Evolutionary conservation across 176 grass and related monocot species (phyloP), one percentile per base, ranked within the genome.

Genomic region (Triticum timopheevii): DNA sequence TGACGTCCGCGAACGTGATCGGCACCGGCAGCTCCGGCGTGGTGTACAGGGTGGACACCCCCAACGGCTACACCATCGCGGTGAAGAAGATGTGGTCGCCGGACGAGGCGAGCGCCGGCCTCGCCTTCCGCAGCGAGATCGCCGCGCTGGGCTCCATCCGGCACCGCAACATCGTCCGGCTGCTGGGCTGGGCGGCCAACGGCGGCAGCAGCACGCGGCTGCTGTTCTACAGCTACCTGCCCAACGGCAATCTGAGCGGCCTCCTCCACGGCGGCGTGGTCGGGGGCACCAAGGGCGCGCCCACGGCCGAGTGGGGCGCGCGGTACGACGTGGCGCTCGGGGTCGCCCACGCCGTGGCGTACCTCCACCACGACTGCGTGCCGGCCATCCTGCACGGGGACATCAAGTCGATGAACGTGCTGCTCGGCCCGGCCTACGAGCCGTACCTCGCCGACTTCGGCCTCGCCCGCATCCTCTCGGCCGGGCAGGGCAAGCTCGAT

Each of bases 361-460:
- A 99, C 74, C 89, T 99, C 10, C 97, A 99, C 88, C 97, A 99
- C 23, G 97, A 96, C 86, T 99, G 97, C 76, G 83, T 97, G 58
- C 97, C 97, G 36, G 94, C 94, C 23, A 99, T 99, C 86, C 80
- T 99, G 68, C 97, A 99, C 87, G 94, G 94, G 1, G 97, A 99
- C 77, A 72, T 99, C 23, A 99, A 99, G 89, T 62, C 97, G 45
- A 94, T 99, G 97, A 99, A 99, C 85, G 97, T 99, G 20, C 65
- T 99, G 34, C 86, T 99, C 61, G 97, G 97, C 5, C 80, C 92
- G 8, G 71, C 73, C 58, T 93, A 93, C 80, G 97, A 99, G 69
- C 92, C 97, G 6, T 99, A 97, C 87, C 85, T 99, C 77, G 97
- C 97, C 54, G 97, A 99, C 91, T 99, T 99, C 79, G 97, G 97